Base-by-base conservation (phyloP, 2,329 filamentous ascomycete genomes). In the Thermothelomyces thermophilus region DNA sequence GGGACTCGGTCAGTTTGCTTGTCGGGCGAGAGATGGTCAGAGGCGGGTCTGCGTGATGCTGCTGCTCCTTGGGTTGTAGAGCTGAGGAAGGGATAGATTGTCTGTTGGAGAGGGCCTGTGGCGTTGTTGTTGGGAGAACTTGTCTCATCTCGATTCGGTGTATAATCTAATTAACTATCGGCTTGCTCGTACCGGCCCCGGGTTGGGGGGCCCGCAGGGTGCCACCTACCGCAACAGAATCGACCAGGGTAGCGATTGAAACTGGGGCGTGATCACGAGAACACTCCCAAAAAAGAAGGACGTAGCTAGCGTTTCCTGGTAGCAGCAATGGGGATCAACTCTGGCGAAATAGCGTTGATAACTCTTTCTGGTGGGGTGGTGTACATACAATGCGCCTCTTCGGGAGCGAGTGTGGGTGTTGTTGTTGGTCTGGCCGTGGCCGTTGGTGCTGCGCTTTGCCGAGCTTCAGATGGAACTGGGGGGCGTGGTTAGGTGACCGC, bases 181-280 rank as follows among this genome's bases (percentile, higher is more conserved):
- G n/a, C n/a, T n/a, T n/a, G n/a, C 39, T 37, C 11, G 8, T 3
- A 10, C 20, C 36, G 45, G 20, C 41, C n/a, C n/a, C 39, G 41
- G 35, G 24, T 26, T 48, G 34, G 45, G 35, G 43, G 49, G 46
- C 42, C 42, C 39, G 47, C 36, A 36, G 40, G 43, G 41, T 46
- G 51, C 41, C 44, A 35, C 37, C 22, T 20, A 30, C 40, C 30
- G 31, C 5, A n/a, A 13, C 11, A 16, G 35, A 48, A 41, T 43
- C 17, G 46, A 42, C 46, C 46, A 52, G 50, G 50, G 48, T 30
- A 42, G n/a, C 36, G 26, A 9, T 30, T 41, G 48, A 54, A 45
- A 51, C 48, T 50, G 51, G 40, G 46, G 50, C 41, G 30, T 46
- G 54, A 48, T 59, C 57, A 59, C 57, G 57, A 51, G 55, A 52